These are phyloP conservation scores for Penicillium chermesinum DNA, from an alignment of 495 filamentous ascomycete species.

Conservation along the genomic window DNA sequence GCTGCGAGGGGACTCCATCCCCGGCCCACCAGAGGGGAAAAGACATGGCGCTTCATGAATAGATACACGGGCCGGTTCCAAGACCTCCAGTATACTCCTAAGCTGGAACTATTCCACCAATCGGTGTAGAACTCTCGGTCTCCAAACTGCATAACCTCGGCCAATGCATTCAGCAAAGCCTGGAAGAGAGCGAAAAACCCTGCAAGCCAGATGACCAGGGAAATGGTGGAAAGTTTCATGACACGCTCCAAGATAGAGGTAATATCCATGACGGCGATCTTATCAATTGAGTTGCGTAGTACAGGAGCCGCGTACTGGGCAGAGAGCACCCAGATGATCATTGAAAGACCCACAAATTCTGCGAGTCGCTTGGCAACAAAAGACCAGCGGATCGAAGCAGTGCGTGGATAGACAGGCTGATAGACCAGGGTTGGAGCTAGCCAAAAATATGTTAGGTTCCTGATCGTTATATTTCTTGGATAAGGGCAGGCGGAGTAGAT, in stretches of 20 bases:
- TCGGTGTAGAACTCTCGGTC: slow-evolving; percentile 93
- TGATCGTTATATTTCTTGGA: slow-evolving; percentile 79
- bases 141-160: slow-evolving; percentile 83
- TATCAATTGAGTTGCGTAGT: slow-evolving; percentile 79
- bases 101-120: slow-evolving; percentile 91
- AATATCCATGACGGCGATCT: slow-evolving; percentile 76
- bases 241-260: slow-evolving; percentile 78
- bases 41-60: slow-evolving; percentile 93
- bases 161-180: slow-evolving; percentile 78
- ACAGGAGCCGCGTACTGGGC: slow-evolving; percentile 92
- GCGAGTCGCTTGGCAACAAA: slow-evolving; percentile 79
- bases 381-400: slow-evolving; percentile 67
- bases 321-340: slow-evolving; percentile 88
- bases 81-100: slow-evolving; percentile 86
- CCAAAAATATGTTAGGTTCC: slow-evolving; percentile 91
- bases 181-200: slow-evolving; percentile 98
- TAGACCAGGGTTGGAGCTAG: slow-evolving; percentile 95
- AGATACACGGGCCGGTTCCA: slow-evolving; percentile 98
- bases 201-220: slow-evolving; percentile 89
- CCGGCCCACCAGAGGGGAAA: slow-evolving; percentile 74
- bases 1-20: slow-evolving; percentile 66
- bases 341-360: slow-evolving; percentile 67
- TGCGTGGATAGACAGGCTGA: slow-evolving; percentile 91
- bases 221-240: slow-evolving; percentile 92
- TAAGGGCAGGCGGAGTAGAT: slow-evolving; percentile 84